Evolutionary conservation across 768 basidiomycete species (phyloP), one percentile per base, ranked within the genome.

Genomic region (Myochromella boudieri): DNA sequence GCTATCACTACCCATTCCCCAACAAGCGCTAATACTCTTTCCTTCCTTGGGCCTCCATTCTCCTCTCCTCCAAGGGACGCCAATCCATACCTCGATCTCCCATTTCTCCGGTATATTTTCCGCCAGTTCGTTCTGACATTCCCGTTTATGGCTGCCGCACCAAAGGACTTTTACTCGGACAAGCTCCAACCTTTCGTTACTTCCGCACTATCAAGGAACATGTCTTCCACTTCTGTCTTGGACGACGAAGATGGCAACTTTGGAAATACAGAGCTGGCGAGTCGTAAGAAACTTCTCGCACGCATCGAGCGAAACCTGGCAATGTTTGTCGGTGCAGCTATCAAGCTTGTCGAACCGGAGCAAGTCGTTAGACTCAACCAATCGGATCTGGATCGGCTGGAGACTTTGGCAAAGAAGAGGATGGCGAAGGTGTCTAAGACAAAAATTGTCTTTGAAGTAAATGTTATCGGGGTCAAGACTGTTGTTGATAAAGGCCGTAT

Each of bases 101-200:
- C 95, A 3, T 86, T 99, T 63, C 70, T 97, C 51, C 78, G 84
- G 18, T 97, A 87, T 67, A 76, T 95, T 55, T 95, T 98, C 64
- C 84, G 87, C 43, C 91, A 95, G 64, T 97, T 93, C 60, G 77
- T 97, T 48, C 76, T 97, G 46, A 89, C 94, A 0, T 98, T 99
- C 62, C 97, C 97, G 11, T 97, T 99, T 73, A 83, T 99, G 65
- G 81, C 83, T 38, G 72, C 86, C 1, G 95, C 94, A 0, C 94
- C 93, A 0, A 81, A 86, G 57, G 81, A 90, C 57, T 98, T 99
- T 67, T 99, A 95, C 69, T 84, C 89, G 1, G 82, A 85, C 49
- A 98, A 99, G 66, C 80, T 99, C 3, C 95, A 98, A 68, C 95
- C 95, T 0, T 98, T 98, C 64, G 76, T 94, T 44, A 82, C 84